Base-by-base conservation (phyloP, 306 rosid genomes). In the Fragaria nilgerrensis region DNA sequence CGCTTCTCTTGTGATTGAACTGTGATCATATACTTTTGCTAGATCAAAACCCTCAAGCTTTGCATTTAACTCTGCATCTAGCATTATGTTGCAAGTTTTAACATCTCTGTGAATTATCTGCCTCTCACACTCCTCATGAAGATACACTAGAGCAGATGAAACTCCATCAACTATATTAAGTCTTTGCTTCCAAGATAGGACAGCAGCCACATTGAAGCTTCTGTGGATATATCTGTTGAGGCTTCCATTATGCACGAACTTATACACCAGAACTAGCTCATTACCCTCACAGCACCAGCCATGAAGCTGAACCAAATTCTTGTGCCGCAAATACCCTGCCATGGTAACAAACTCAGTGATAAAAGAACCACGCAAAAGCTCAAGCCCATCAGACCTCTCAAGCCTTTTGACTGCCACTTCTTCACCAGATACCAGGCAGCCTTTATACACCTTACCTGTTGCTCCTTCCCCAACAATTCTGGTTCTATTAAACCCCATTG, bases 321-420 rank as follows among this genome's bases (percentile, higher is more conserved):
- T 91, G 92, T 93, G 92, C 79, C 89, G 68, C 71, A 93, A 84
- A 80, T 83, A 86, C 79, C 95, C 88, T 10, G 79, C 92, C 95
- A 93, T 91, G 13, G 91, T 93, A 7, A 90, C 88, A 64, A 93
- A 89, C 81, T 93, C 98, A 0, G 87, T 93, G 13, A 85, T 79
- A 52, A 91, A 93, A 45, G 93, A 89, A 71, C 85, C 87, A 53
- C 75, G 81, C 25, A 84, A 39, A 53, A 63, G 64, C 19, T 76
- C 85, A 13, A 78, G 68, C 44, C 59, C 77, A 39, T 76, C 58
- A 39, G 10, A 66, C 62, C 78, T 85, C 22, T 77, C 92, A 49
- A 94, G 90, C 52, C 97, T 89, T 78, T 94, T 91, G 11, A 94
- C 92, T 4, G 94, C 97, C n/a, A 94, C 96, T 66, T 91, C 96